Conservation (phyloP, 2,329 filamentous ascomycete species). For the Chaetomium olivaceum region DNA sequence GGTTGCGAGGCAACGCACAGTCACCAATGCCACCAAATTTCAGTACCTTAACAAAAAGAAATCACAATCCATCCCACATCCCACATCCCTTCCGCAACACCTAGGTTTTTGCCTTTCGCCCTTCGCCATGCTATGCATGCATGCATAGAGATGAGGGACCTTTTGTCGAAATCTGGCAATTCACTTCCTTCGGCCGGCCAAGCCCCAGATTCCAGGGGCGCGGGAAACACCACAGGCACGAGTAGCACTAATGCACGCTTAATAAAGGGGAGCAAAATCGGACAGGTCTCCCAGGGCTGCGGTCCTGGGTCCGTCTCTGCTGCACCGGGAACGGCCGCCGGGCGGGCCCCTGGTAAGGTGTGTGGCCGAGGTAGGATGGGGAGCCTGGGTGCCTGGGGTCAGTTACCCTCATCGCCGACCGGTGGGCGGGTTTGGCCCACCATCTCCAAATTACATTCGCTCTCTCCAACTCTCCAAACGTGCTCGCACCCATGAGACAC, state of each 20-base stretch:
- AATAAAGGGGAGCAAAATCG: constrained; percentile 23
- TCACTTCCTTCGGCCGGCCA: neutral
- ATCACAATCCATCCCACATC: neutral
- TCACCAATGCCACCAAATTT: too few species aligned
- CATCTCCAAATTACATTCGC: constrained; percentile 11
- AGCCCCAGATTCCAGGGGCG: neutral
- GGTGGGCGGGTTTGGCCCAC: too few species aligned
- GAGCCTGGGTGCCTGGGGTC: neutral
- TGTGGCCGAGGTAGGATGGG: neutral
- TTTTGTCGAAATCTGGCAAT: neutral
- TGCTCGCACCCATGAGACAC: neutral
- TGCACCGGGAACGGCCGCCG: constrained; percentile 24
- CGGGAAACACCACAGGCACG: constrained; percentile 13
- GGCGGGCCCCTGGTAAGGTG: constrained; percentile 6
- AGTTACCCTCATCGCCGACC: neutral
- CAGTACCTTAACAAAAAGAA: neutral
- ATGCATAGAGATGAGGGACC: neutral
- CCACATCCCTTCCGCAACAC: neutral
- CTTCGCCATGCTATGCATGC: neutral
- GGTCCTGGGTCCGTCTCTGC: constrained; percentile 18
- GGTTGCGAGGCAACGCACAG: neutral
- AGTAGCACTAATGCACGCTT: constrained; percentile 33
- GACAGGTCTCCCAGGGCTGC: constrained; percentile 26
- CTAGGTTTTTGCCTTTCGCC: neutral
- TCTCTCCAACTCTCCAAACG: neutral